Base-by-base conservation (phyloP, 352 stramenopile genomes). In the Phytophthora multivora region DNA sequence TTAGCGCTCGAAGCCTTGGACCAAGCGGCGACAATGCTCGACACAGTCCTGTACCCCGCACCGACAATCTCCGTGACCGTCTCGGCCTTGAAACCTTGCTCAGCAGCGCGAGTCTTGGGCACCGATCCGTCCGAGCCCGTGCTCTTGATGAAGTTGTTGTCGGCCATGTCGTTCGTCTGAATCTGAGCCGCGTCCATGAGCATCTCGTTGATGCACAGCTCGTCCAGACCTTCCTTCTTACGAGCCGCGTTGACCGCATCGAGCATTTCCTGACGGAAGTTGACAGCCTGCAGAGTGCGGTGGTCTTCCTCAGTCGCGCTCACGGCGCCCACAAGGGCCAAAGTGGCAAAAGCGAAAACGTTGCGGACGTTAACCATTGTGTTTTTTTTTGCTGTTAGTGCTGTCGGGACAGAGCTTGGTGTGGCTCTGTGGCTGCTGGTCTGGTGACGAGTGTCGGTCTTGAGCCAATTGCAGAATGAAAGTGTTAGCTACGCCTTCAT, bases 1-100 rank as follows among this genome's bases (percentile, higher is more conserved):
- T 65, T 61, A 38, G 75, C 75, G 7, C 54, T 79, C 1, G 60
- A 12, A n/a, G 73, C 75, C 49, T 85, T 85, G 52, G 50, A 52
- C 77, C 75, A 87, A 46, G 70, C 69, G 2, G 62, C 68, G 50
- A 87, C 77, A 42, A 85, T 71, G 9, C 38, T 59, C 21, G 66
- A 52, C 5, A 71, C 73, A 4, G 69, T 63, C 19, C 45, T 50
- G 55, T 82, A 83, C 5, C 79, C 79, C 13, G 69, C 77, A 23
- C 63, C 79, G 6, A 86, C 75, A 43, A 81, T 75, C 47, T 89
- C 79, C n/a, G 67, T 73, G 13, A 80, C 68, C 0, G 12, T 21
- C 1, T 23, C 19, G 1, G 59, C 66, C 2, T 65, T 40, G 51
- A 80, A 85, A 1, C 66, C 69, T 13, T 72, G 33, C 5, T 5